Base-by-base conservation (phyloP, 2,329 filamentous ascomycete species). In the Berkeleyomyces basicola region DNA sequence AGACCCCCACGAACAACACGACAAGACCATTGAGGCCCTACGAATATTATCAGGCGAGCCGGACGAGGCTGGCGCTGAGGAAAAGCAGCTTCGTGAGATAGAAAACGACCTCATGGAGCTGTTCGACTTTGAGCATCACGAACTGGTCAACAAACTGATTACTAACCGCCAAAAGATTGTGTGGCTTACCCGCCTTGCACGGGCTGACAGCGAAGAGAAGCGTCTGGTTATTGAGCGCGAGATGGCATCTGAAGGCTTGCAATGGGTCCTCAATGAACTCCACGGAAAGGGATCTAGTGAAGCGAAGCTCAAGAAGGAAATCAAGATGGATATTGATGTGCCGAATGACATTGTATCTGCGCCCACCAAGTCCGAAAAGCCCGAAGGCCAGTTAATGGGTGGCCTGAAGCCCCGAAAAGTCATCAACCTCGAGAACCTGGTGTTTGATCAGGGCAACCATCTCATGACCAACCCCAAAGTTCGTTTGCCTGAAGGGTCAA, bases 401-500 rank as follows among this genome's bases (percentile, higher is more conserved):
- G 90, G 90, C 11, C 78, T 99, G 44, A 88, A 93, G 69, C 93
- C 95, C 2, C 85, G 85, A 67, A 89, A 88, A 70, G 76, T 90
- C 53, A 90, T 99, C 72, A 97, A 97, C 71, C 78, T 99, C 60
- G 92, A 99, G 64, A 97, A 97, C 69, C 82, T 99, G 42, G 82
- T 96, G 46, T 99, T 99, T 71, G 93, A 97, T 68, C 92, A 97
- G 74, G 93, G 93, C 61, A 99, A 97, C 70, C 93, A 99, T 76
- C 80, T 99, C 51, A 99, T 97, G 92, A 97, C 93, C n/a, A 99
- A 99, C 69, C 88, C 90, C 5, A 96, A 90, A 71, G 93, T 99
- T 57, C 87, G 88, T 66, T 79, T 99, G 23, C 93, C 93, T 0
- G 90, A 96, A 71, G 93, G 93, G 9, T 96, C 93, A 1, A 96